A percentile compares a stretch with the other conserved stretches of the same genome.
phyloP scores from a whole-genome alignment of 2,329 filamentous ascomycete species.

The Scolecobasidium constrictum region DNA sequence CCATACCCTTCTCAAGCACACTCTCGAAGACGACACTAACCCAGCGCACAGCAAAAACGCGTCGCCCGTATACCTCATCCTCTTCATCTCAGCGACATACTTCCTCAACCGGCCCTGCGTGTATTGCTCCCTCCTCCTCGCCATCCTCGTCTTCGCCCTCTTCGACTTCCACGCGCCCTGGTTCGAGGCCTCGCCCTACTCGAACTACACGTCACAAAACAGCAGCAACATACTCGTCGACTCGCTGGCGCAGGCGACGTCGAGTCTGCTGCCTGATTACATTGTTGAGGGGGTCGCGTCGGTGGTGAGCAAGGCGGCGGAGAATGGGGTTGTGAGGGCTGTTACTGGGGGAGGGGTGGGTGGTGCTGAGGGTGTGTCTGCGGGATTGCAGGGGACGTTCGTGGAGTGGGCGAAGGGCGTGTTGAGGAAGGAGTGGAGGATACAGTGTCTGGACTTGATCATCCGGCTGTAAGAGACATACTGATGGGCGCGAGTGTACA shows the following conservation, averaged over 20 bases:
- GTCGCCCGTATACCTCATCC: constrained; percentile 37
- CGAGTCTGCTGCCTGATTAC: constrained; percentile 4
- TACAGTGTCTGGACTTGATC: constrained; percentile 84
- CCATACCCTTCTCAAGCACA: neutral
- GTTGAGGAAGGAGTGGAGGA: constrained; percentile 73
- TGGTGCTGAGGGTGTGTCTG: constrained; percentile 11
- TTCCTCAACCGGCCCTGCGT: constrained; percentile 93
- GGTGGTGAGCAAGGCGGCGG: constrained; percentile 28
- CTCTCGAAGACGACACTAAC: neutral
- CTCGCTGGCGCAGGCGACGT: no score
- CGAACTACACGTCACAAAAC: constrained; percentile 16
- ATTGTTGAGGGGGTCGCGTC: constrained; percentile 23
- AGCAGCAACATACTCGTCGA: no score
- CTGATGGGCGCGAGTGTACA: no score
- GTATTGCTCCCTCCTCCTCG: constrained; percentile 92
- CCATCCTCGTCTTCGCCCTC: constrained; percentile 91
- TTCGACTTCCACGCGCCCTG: constrained; percentile 85
- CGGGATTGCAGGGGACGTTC: constrained; percentile 2
- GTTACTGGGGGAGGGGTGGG: no score
- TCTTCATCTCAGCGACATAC: constrained; percentile 74
- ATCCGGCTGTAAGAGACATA: constrained; percentile 51
- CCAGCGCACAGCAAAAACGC: constrained; percentile 30
- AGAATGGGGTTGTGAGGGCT: constrained; percentile 56
- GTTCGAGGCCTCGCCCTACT: constrained; percentile 61
- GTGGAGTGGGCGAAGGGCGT: constrained; percentile 72